These are phyloP conservation scores for Talaromyces sp. DNA, from an alignment of 2,329 filamentous ascomycete species.

Conservation along the genomic window DNA sequence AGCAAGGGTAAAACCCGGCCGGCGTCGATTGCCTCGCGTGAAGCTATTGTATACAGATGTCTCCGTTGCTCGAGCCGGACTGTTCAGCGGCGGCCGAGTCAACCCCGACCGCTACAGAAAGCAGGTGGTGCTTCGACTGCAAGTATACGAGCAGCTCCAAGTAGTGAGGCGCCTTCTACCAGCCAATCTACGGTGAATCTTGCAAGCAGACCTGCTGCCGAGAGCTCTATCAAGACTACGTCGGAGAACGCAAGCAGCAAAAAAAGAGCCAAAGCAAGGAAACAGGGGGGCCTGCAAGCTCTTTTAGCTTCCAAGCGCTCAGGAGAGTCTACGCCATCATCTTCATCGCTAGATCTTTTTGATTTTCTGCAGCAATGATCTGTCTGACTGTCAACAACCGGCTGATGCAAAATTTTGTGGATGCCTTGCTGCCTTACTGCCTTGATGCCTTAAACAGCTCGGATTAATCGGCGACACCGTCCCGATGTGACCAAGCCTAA, in stretches of 20 bases:
- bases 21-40: constrained; percentile 22
- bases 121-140: constrained; percentile 10
- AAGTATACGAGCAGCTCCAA: background rate
- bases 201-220: constrained; percentile 16
- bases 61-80: constrained; percentile 38
- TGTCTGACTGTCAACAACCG: background rate
- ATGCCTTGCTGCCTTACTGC: constrained; percentile 24
- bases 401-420: constrained; percentile 8
- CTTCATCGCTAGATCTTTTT: constrained; percentile 50
- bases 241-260: constrained; percentile 51
- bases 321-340: constrained; percentile 25
- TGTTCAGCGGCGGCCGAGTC: constrained; percentile 21
- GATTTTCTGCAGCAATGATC: constrained; percentile 52
- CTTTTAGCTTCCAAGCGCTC: constrained; percentile 48
- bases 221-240: constrained; percentile 20
- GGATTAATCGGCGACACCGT: constrained; percentile 21
- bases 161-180: constrained; percentile 13
- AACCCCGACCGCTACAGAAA: constrained; percentile 23
- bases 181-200: constrained; percentile 19
- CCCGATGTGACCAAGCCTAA: constrained; percentile 20
- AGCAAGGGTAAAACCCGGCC: constrained; percentile 14
- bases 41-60: constrained; percentile 39
- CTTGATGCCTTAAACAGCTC: constrained; percentile 19
- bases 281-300: constrained; percentile 54
- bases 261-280: constrained; percentile 56